phyloP scores from a whole-genome alignment of 441 rosid species.

The Croton laevigatus region DNA sequence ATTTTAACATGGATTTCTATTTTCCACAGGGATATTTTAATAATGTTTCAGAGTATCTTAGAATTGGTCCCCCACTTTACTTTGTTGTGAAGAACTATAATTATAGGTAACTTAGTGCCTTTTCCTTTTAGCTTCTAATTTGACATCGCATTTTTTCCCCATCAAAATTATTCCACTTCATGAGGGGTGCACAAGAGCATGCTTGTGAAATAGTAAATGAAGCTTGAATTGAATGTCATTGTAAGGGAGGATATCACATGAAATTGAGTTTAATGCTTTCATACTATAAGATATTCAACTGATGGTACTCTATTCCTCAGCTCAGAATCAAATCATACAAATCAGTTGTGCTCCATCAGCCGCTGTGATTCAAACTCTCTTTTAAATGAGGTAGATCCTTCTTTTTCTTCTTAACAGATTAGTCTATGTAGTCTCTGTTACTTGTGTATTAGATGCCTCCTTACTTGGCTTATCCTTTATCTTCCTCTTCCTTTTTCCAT shows the following conservation, averaged over 20 bases:
- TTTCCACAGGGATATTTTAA: constrained; percentile 83
- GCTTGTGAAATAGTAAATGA: background rate
- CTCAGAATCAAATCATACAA: constrained; percentile 84
- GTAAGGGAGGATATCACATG: background rate
- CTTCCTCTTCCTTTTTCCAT: background rate
- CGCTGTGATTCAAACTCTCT: constrained; percentile 88
- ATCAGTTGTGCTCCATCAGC: constrained; percentile 93
- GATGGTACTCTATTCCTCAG: constrained; percentile 52
- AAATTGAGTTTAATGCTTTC: background rate
- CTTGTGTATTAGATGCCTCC: background rate
- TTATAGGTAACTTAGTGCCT: constrained; percentile 58
- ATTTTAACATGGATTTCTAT: constrained; percentile 25
- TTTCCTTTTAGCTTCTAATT: constrained; percentile 14
- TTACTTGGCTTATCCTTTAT: background rate
- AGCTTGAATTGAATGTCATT: constrained; percentile 6
- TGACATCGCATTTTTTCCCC: background rate
- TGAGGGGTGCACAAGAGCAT: background rate
- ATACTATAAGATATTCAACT: constrained; percentile 22
- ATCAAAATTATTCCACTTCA: background rate
- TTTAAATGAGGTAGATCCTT: constrained; percentile 70
- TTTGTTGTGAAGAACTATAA: constrained; percentile 93
- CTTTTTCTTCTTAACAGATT: background rate
- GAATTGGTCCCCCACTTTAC: constrained; percentile 94
- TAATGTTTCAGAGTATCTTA: constrained; percentile 70
- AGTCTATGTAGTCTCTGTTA: background rate